Conservation (phyloP, 306 rosid species). For the Benincasa hispida region DNA sequence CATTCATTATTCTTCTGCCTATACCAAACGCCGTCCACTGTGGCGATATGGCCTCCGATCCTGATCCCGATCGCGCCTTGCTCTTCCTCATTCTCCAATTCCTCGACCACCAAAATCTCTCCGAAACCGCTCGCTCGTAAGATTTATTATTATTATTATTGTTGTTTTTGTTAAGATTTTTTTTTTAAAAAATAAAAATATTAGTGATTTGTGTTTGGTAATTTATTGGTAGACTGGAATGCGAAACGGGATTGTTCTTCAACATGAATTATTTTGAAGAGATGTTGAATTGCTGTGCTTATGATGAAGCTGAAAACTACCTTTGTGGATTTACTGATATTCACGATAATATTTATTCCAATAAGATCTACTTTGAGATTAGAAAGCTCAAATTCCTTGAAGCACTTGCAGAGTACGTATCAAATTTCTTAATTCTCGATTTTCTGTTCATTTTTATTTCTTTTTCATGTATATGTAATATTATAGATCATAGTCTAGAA, state of each 20-base stretch:
- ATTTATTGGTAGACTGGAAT: conserved; percentile 22
- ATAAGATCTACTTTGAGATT: conserved; percentile 27
- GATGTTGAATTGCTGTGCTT: conserved; percentile 20
- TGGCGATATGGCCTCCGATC: not conserved
- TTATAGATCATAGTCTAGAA: not conserved
- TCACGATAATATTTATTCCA: conserved; percentile 15
- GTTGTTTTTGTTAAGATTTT: too few species aligned
- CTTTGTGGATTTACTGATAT: conserved; percentile 20
- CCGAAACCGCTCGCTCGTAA: conserved; percentile 10
- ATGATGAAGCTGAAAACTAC: conserved; percentile 32
- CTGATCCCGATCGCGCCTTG: not conserved
- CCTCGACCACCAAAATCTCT: not conserved
- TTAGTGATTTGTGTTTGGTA: not conserved
- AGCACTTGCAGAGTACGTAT: conserved; percentile 31
- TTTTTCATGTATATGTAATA: too few species aligned
- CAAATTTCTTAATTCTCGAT: too few species aligned
- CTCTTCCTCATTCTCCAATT: not conserved
- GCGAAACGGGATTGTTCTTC: conserved; percentile 36
- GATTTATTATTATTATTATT: too few species aligned
- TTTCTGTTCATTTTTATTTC: not conserved
- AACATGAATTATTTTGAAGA: conserved; percentile 26
- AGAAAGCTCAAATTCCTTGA: conserved; percentile 30
- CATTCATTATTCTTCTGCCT: not conserved
- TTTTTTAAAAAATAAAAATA: too few species aligned
- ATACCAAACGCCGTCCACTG: not conserved